These are phyloP conservation scores for Plasmodium sp. DNA, from an alignment of 169 alveolate genomes.

Conservation along the genomic window DNA sequence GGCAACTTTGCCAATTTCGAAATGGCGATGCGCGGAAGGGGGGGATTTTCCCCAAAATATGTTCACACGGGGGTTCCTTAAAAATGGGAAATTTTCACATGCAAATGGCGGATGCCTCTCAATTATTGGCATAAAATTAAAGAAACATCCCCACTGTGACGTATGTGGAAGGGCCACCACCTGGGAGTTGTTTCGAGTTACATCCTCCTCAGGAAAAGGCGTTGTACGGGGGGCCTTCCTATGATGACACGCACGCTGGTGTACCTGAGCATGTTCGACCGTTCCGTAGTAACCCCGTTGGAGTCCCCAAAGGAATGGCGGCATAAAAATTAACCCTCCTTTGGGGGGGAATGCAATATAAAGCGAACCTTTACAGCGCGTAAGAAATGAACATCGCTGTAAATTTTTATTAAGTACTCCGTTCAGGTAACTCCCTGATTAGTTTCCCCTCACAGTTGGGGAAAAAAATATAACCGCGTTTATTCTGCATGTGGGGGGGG, in stretches of 20 bases:
- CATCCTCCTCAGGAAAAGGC: neutral
- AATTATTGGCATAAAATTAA: neutral
- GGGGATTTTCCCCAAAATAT: neutral
- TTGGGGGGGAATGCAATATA: neutral
- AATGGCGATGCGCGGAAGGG: neutral
- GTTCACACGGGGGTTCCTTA: neutral
- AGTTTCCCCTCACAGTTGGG: neutral
- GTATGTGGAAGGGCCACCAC: neutral
- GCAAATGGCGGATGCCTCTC: neutral
- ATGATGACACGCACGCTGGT: neutral
- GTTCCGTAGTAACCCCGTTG: neutral
- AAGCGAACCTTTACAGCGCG: neutral
- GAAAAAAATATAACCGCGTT: neutral
- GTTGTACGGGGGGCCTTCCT: neutral
- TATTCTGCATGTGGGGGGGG: neutral
- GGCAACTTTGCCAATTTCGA: neutral
- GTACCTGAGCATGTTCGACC: neutral
- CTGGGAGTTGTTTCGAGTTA: neutral
- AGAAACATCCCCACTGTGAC: neutral
- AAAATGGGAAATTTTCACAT: neutral
- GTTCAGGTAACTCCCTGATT: neutral
- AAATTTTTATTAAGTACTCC: neutral
- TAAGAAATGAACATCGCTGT: neutral
- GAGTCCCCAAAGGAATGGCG: neutral
- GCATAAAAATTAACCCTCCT: neutral